A percentile compares a stretch with the other conserved stretches of the same genome.
Conservation (phyloP, 2,329 filamentous ascomycete species). For the Cordyceps cateniannulata region DNA sequence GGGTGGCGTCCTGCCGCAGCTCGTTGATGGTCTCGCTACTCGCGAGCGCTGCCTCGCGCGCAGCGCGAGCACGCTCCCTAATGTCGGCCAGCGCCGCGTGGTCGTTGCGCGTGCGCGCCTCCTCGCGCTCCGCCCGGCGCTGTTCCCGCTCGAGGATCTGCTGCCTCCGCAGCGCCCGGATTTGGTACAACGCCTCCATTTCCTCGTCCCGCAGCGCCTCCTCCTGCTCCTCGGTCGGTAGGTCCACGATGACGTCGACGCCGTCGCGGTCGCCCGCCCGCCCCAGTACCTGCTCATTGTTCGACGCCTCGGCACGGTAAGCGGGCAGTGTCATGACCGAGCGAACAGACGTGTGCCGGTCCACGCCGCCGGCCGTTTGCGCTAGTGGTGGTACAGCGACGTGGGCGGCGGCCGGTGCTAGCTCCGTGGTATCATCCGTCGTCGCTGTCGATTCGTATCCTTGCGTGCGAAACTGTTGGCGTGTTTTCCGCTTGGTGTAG, state of each 20-base stretch:
- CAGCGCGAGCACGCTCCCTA: constrained; percentile 47
- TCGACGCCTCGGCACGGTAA: constrained; percentile 67
- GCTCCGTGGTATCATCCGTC: not conserved
- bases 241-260: constrained; percentile 84
- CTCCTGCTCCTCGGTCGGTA: constrained; percentile 73
- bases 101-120: constrained; percentile 69
- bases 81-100: constrained; percentile 60
- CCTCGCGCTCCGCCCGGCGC: constrained; percentile 59
- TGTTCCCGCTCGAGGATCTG: constrained; percentile 74
- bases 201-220: constrained; percentile 75
- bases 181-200: constrained; percentile 90
- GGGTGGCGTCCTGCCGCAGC: constrained; percentile 47
- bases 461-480: not conserved
- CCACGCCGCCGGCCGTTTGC: constrained; percentile 39
- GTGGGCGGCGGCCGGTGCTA: not conserved
- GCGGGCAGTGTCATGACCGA: constrained; percentile 92
- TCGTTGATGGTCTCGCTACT: constrained; percentile 52
- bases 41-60: constrained; percentile 29
- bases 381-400: not conserved
- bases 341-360: constrained; percentile 78
- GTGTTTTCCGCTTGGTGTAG: not conserved
- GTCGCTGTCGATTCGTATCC: constrained; percentile 6
- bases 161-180: constrained; percentile 68
- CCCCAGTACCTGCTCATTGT: constrained; percentile 75
- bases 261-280: constrained; percentile 87